A percentile compares a stretch with the other conserved stretches of the same genome.
These are phyloP conservation scores for Penicillium sp. DNA, from an alignment of 2,329 filamentous ascomycete genomes.

Conservation along the genomic window DNA sequence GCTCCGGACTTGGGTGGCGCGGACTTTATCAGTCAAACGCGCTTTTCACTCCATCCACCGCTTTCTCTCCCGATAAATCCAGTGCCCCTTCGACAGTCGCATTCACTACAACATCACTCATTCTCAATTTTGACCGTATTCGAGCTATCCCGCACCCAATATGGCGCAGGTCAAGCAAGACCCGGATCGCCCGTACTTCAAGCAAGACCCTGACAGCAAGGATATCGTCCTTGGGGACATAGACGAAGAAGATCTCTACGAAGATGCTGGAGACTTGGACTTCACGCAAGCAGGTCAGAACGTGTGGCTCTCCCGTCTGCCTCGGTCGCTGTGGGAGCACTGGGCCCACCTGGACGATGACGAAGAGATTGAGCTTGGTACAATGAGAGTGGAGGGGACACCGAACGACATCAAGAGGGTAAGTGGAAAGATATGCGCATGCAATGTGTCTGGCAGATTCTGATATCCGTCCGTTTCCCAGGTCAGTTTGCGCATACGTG, in stretches of 20 bases:
- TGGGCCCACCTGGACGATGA: constrained; percentile 77
- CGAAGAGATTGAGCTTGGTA: constrained; percentile 78
- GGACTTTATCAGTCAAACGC: neutral
- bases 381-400: constrained; percentile 61
- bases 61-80: neutral
- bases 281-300: constrained; percentile 51
- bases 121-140: neutral
- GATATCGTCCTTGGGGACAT: constrained; percentile 36
- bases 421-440: constrained; percentile 9
- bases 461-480: constrained; percentile 43
- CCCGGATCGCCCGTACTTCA: constrained; percentile 42
- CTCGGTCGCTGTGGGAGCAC: constrained; percentile 75
- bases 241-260: constrained; percentile 68
- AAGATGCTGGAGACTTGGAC: constrained; percentile 65
- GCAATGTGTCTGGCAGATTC: constrained; percentile 15
- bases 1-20: constrained; percentile 10
- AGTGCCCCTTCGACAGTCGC: neutral
- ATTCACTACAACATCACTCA: neutral
- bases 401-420: constrained; percentile 54
- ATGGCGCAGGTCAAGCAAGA: constrained; percentile 44
- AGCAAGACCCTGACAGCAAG: constrained; percentile 44
- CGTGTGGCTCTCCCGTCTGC: constrained; percentile 73
- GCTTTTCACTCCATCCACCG: neutral
- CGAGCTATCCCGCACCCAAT: constrained; percentile 14
- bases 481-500: constrained; percentile 69